Evolutionary conservation across 2,329 filamentous ascomycete genomes (phyloP), one percentile per base, ranked within the genome.

Genomic region (Aspergillus sp.): DNA sequence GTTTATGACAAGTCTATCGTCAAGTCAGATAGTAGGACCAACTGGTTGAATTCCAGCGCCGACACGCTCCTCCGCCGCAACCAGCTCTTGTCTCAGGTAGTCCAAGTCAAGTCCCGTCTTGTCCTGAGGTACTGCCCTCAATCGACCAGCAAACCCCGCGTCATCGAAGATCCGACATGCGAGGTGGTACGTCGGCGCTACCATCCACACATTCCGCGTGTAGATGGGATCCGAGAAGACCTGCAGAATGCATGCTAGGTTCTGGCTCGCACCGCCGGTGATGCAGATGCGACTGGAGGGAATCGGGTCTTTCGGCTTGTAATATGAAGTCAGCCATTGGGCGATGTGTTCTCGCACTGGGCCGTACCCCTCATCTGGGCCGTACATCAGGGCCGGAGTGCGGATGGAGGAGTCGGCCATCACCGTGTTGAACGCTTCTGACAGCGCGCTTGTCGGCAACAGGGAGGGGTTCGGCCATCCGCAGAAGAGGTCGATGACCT

Each of bases 231-330:
- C 93, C 0, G 92, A 91, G 72, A 90, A 97, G 41, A 90, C 90
- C 75, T 90, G 87, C 54, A 97, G 79, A 4, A 96, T 79, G 70
- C 87, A 90, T 0, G 90, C 92, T 3, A 96, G 76, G 72, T 89
- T 93, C 81, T 96, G 93, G 66, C 87, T 91, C 3, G 93, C 93
- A 17, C 93, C 93, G 49, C 93, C 92, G 0, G 91, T 91, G 73
- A 97, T 89, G 72, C 89, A 91, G 57, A 97, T 89, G 34, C 91
- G 84, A 3, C 86, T 82, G 4, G 83, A 71, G 15, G 77, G 70
- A 49, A 88, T 79, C 2, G 78, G 74, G 3, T 76, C 67, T 6
- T 68, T 51, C 0, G 72, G 74, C 2, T 80, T 79, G 72, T 92
- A 94, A 69, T 89, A 89, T 0, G 72, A 68, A 1, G 82, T 84